phyloP scores from a whole-genome alignment of 345 rosid species.

The Populus simonii region DNA sequence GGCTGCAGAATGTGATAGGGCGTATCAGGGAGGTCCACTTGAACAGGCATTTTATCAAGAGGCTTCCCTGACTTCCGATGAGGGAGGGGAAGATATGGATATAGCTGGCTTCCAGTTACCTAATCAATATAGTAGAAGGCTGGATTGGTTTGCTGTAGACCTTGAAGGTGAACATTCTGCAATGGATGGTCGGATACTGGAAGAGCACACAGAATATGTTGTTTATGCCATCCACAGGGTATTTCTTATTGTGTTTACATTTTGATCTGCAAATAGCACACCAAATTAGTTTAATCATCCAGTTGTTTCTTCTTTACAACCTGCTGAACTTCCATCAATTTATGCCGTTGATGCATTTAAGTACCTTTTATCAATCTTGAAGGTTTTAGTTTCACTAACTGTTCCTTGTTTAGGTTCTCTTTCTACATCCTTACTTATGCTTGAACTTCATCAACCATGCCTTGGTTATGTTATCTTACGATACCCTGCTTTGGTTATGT shows the following conservation, averaged over 20 bases:
- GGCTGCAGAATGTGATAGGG: constrained; percentile 94
- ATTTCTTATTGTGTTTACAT: constrained; percentile 23
- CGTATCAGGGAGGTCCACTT: constrained; percentile 80
- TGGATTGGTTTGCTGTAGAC: constrained; percentile 98
- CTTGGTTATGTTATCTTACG: neutral
- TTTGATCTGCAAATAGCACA: constrained; percentile 8
- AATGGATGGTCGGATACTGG: constrained; percentile 95
- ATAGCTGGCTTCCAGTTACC: constrained; percentile 47
- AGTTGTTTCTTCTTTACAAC: neutral
- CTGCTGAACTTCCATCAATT: constrained; percentile 4
- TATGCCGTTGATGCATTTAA: neutral
- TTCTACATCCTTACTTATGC: too few relatives aligned
- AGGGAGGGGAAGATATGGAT: constrained; percentile 43
- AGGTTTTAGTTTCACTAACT: too few relatives aligned
- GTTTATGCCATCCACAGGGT: constrained; percentile 97
- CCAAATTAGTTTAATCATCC: neutral
- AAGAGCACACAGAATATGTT: constrained; percentile 97
- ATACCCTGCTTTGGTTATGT: neutral
- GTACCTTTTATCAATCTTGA: neutral
- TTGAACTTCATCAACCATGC: too few relatives aligned
- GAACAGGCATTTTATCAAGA: constrained; percentile 75
- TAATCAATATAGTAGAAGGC: constrained; percentile 53
- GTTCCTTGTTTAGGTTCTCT: too few relatives aligned
- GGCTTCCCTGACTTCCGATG: constrained; percentile 47
- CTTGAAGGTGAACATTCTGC: constrained; percentile 99